Percentiles rank a stretch among this genome's conserved stretches.
Evolutionary conservation across 345 rosid species (phyloP).

Genomic region (Corchorus capsularis): DNA sequence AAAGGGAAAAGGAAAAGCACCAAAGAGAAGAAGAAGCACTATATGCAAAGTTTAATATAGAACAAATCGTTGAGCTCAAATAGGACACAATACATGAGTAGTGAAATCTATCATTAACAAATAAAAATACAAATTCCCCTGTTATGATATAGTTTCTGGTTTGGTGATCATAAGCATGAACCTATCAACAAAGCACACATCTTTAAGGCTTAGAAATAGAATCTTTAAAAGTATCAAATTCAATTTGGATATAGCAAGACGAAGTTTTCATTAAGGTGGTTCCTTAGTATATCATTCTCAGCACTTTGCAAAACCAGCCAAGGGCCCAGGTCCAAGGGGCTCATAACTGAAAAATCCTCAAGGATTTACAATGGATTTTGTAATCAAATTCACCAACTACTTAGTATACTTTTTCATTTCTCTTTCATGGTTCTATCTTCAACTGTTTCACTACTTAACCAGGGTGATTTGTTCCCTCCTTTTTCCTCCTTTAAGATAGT

Average conservation of each 20-base stretch:
- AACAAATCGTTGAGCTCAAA: background rate
- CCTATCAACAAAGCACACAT: background rate
- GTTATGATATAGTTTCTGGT: background rate
- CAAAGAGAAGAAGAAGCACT: background rate
- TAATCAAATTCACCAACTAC: background rate
- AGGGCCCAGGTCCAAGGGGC: background rate
- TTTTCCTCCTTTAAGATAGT: background rate
- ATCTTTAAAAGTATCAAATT: background rate
- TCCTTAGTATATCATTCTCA: background rate
- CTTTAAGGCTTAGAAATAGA: background rate
- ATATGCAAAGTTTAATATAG: background rate
- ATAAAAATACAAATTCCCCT: background rate
- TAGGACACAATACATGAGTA: background rate
- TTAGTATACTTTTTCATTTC: background rate
- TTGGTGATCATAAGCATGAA: slow-evolving; percentile 7
- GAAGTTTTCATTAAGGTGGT: background rate
- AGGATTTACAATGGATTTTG: background rate
- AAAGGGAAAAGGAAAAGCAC: background rate
- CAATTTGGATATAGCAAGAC: background rate
- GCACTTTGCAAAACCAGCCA: background rate
- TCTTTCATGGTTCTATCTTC: background rate
- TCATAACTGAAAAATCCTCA: no score
- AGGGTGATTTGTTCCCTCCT: background rate
- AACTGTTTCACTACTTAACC: slow-evolving; percentile 4
- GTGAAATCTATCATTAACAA: background rate